Evolutionary conservation across 257 asterid genomes (phyloP).

Genomic region (Plantago major): DNA sequence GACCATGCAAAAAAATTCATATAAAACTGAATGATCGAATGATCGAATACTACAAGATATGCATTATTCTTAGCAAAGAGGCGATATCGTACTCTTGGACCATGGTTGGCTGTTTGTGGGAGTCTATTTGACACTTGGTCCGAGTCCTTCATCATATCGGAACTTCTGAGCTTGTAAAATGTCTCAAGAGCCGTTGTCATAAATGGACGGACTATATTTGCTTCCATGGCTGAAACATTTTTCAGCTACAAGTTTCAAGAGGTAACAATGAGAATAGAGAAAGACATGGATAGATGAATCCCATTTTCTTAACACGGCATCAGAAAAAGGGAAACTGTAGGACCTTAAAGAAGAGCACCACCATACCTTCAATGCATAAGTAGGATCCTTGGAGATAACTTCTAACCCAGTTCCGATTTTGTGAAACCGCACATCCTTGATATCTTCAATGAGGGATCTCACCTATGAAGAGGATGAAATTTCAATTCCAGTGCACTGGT

Average conservation of each 20-base stretch:
- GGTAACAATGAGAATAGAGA: conserved; percentile 12
- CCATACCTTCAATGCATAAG: conserved; percentile 68
- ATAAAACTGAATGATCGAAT: no score
- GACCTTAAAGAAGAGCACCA: conserved; percentile 8
- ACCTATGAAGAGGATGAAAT: conserved; percentile 38
- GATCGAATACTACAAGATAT: neutral
- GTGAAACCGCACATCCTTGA: conserved; percentile 92
- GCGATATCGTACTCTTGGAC: conserved; percentile 74
- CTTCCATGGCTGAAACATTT: conserved; percentile 94
- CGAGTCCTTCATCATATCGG: conserved; percentile 74
- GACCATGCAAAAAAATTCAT: no score
- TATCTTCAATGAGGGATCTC: conserved; percentile 90
- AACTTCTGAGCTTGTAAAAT: conserved; percentile 61
- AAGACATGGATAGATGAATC: neutral
- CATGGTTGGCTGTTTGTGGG: conserved; percentile 61
- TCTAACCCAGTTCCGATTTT: conserved; percentile 88
- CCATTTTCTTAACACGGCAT: neutral
- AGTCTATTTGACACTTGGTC: conserved; percentile 54
- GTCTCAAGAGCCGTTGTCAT: conserved; percentile 78
- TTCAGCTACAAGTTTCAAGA: conserved; percentile 57
- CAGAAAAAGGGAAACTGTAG: neutral
- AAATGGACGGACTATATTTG: conserved; percentile 88
- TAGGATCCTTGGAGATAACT: conserved; percentile 64
- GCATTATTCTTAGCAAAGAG: neutral
- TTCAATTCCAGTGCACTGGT: conserved; percentile 15